Base-by-base conservation (phyloP, 1,139 yeast genomes). In the Komagataea norvegica region DNA sequence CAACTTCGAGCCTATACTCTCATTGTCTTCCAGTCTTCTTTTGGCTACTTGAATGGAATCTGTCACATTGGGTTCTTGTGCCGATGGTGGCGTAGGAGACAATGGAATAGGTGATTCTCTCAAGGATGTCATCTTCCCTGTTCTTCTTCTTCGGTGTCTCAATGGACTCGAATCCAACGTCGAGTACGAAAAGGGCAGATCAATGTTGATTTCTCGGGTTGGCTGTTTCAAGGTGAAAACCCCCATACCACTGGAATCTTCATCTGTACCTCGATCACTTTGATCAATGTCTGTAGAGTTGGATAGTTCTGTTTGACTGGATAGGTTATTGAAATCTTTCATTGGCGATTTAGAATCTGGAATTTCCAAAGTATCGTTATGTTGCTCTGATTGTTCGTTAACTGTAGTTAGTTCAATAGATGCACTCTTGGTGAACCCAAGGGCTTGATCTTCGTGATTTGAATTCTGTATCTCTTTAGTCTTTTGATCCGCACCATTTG, bases 81-180 rank as follows among this genome's bases (percentile, higher is more conserved):
- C n/a, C 2, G 14, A 8, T 21, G 33, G 30, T 3, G 30, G 19
- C 18, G 33, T 24, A 11, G 40, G 35, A 5, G 40, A 37, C 20
- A 33, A 24, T 18, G 33, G 33, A 10, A 33, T 18, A 14, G 36
- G 31, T 16, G 36, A 37, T 21, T 37, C 36, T 13, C 29, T 37
- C 25, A 33, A 25, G 5, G 29, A 9, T 22, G 24, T 21, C 13
- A n/a, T 8, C 17, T 31, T 28, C 2, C 34, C 27, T 24, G 24
- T 24, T 8, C 21, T 11, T 6, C 21, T 15, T 22, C 22, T 24
- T 31, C 31, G 23, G 23, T 31, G 25, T 27, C 22, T 37, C 23
- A 40, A 27, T 8, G 43, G 43, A 32, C 43, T 40, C 4, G 43
- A 40, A 15, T 40, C 36, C 13, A 40, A 13, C 3, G 23, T 7